Conservation (phyloP, 2,329 filamentous ascomycete species). For the Aspergillus tubingensis region DNA sequence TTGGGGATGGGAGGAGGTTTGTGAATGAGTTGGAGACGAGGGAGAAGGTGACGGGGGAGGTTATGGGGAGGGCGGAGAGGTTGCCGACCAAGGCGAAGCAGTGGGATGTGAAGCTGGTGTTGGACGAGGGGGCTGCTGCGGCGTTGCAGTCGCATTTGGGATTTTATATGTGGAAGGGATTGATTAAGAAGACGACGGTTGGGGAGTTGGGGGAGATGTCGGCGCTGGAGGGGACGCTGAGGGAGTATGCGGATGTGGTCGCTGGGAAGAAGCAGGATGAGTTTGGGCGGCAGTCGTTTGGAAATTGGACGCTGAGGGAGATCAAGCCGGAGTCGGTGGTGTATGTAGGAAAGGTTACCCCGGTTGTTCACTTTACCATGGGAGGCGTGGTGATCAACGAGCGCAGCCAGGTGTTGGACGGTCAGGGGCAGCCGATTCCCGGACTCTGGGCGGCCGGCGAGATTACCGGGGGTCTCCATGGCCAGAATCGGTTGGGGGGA, state of each 20-base stretch:
- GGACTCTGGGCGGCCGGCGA: conserved; percentile 66
- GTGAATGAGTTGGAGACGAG: conserved; percentile 65
- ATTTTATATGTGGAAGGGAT: conserved; percentile 65
- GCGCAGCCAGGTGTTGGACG: conserved; percentile 53
- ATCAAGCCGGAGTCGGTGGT: conserved; percentile 55
- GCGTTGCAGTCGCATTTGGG: conserved; percentile 59
- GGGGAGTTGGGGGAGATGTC: conserved; percentile 47
- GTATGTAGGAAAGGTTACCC: conserved; percentile 62
- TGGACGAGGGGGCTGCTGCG: conserved; percentile 60
- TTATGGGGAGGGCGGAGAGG: conserved; percentile 44
- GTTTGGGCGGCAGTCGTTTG: conserved; percentile 56
- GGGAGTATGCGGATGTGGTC: conserved; percentile 53
- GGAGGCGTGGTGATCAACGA: conserved; percentile 62
- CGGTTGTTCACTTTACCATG: conserved; percentile 68
- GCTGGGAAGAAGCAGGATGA: conserved; percentile 44
- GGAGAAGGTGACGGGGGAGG: conserved; percentile 56
- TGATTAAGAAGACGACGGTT: conserved; percentile 60
- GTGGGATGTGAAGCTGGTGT: conserved; percentile 61
- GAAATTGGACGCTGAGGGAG: conserved; percentile 56
- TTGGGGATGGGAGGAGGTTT: conserved; percentile 52
- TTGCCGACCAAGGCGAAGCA: conserved; percentile 45
- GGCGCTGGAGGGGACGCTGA: conserved; percentile 47
- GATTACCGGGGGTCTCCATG: conserved; percentile 65
- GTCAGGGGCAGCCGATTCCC: conserved; percentile 47
- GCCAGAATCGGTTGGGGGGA: conserved; percentile 63